Conservation (phyloP, 768 basidiomycete genomes). For the Agrocybe pediades region DNA sequence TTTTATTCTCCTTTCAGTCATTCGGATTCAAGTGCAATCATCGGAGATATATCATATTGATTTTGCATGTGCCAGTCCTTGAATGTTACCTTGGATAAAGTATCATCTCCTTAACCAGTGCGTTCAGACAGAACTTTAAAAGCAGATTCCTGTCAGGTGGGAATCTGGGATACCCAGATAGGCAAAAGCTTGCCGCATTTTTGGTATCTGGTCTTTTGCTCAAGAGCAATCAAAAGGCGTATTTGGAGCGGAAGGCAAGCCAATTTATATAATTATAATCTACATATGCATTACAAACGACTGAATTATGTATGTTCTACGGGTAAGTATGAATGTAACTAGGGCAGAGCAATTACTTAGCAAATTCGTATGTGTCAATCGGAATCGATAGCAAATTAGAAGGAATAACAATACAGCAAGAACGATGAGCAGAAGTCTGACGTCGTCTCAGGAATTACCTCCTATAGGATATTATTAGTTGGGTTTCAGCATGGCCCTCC, state of each 20-base stretch:
- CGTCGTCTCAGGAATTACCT: slow-evolving; percentile 3
- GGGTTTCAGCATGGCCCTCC: slow-evolving; percentile 54
- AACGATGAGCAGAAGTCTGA: slow-evolving; percentile 18
- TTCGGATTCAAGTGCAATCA: too few species aligned
- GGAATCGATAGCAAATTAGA: slow-evolving; percentile 19
- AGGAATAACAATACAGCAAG: slow-evolving; percentile 10
- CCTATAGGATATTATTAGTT: slow-evolving; percentile 24
- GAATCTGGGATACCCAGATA: too few species aligned
- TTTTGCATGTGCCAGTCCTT: too few species aligned
- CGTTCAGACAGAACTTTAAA: slow-evolving; percentile 27
- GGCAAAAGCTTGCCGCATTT: slow-evolving; percentile 8
- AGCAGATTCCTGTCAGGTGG: too few species aligned
- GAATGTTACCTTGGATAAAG: slow-evolving; percentile 2
- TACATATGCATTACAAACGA: slow-evolving; percentile 15
- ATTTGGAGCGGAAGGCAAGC: slow-evolving; percentile 8
- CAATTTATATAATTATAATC: slow-evolving; percentile 5
- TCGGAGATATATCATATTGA: too few species aligned
- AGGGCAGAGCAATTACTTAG: slow-evolving; percentile 16
- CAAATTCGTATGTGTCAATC: slow-evolving; percentile 14
- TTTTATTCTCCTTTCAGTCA: too few species aligned
- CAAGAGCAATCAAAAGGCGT: not conserved
- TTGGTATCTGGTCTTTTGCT: not conserved
- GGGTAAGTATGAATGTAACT: slow-evolving; percentile 14
- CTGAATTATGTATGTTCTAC: slow-evolving; percentile 12
- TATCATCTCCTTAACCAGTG: slow-evolving; percentile 10